A percentile compares a stretch with the other conserved stretches of the same genome.
Conservation (phyloP, 1,284 basidiomycete genomes). For the Coniferiporia weirii region DNA sequence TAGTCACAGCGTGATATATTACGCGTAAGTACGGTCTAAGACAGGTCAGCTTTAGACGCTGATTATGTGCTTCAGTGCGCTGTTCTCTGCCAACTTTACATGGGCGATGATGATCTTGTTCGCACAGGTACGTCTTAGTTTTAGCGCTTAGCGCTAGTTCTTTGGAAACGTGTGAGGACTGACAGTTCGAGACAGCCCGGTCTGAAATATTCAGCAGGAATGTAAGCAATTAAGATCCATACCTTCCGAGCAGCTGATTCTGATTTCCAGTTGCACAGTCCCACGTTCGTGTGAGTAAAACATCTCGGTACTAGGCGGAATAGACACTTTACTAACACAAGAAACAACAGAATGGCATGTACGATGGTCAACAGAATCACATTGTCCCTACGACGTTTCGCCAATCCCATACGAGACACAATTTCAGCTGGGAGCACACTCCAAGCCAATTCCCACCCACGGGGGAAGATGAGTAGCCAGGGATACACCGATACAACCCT, state of each 20-base stretch:
- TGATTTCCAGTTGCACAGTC: neutral
- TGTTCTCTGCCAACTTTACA: neutral
- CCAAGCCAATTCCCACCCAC: neutral
- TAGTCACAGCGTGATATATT: neutral
- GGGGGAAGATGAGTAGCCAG: no score
- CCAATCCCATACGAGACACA: neutral
- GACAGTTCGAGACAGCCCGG: no score
- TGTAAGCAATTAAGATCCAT: no score
- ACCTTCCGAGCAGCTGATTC: no score
- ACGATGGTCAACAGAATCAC: conserved; percentile 1
- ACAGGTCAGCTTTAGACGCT: neutral
- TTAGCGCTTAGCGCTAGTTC: neutral
- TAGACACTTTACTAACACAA: neutral
- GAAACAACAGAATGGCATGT: neutral
- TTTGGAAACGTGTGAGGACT: no score
- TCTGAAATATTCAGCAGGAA: no score
- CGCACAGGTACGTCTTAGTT: neutral
- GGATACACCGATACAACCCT: no score
- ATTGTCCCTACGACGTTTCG: neutral
- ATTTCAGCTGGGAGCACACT: neutral
- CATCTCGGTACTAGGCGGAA: neutral
- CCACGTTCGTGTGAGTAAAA: neutral
- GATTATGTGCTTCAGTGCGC: neutral
- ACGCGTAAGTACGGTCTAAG: neutral
- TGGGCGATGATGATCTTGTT: conserved; percentile 12